phyloP scores from a whole-genome alignment of 495 filamentous ascomycete genomes.

The Neurospora discreta region DNA sequence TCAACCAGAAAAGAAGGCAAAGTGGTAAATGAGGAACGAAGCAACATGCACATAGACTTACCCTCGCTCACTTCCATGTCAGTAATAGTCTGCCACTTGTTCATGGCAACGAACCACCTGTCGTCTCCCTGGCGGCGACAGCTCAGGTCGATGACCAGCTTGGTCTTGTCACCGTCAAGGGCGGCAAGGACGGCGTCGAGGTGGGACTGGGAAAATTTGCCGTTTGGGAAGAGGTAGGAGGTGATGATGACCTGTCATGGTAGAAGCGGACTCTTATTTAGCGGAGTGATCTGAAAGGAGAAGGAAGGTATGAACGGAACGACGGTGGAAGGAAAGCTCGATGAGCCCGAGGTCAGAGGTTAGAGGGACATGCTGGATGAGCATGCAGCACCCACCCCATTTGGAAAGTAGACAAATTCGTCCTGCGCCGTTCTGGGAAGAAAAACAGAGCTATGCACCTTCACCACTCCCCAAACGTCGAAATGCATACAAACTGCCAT shows the following conservation, averaged over 20 bases:
- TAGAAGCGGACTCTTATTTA: not conserved
- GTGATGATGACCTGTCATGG: constrained; percentile 72
- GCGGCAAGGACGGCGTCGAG: constrained; percentile 59
- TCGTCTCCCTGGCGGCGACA: constrained; percentile 62
- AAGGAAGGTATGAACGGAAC: not conserved
- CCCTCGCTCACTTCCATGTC: constrained; percentile 87
- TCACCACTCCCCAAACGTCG: not conserved
- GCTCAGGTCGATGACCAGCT: constrained; percentile 89
- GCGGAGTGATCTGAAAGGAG: not conserved
- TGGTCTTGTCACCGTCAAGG: constrained; percentile 60
- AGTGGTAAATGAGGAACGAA: not conserved
- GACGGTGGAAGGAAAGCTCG: not conserved
- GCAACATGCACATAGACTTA: constrained; percentile 21
- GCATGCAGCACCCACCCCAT: not conserved
- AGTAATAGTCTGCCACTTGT: constrained; percentile 96
- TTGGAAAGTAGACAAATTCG: not conserved
- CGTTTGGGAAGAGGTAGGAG: constrained; percentile 69
- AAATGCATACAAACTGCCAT: too few species aligned
- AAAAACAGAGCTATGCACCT: not conserved
- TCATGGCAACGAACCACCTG: constrained; percentile 89
- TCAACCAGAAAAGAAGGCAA: not conserved
- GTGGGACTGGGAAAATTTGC: constrained; percentile 61
- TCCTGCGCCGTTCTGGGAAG: not conserved
- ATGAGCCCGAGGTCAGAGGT: not conserved
- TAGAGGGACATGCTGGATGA: not conserved